Base-by-base conservation (phyloP, 306 rosid species). In the Arachis stenosperma region DNA sequence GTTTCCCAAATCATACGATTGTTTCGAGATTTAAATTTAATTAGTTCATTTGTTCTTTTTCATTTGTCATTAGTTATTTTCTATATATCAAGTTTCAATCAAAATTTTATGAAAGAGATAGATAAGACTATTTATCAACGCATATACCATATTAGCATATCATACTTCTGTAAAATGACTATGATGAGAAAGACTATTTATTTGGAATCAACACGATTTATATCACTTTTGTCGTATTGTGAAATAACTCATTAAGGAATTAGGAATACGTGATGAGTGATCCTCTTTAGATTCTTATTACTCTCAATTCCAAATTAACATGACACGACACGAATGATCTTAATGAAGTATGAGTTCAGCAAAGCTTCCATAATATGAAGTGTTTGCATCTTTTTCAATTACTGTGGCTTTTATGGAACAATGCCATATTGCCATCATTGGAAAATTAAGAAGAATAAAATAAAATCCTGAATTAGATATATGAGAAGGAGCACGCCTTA, bases 401-500 rank as follows among this genome's bases (percentile, higher is more conserved):
- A 63, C 27, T 51, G 46, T 40, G 36, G 30, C 33, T n/a, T 17
- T 5, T 8, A 52, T 52, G 15, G 15, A 14, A 5, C 8, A 5
- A 7, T 52, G 8, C 57, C 57, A 52, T 14, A 5, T 3, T 52
- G 8, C 57, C 57, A 52, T 14, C 29, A n/a, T 1, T n/a, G 57
- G 57, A 6, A 6, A 6, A 13, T 6, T 11, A 15, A 44, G 6
- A 46, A 5, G 37, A 33, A 33, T 33, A 33, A 33, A 33, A 33
- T 4, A 33, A 6, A 4, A 13, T 5, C 46, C 46, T 10, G 47
- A 33, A 60, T 33, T 50, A 61, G 41, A 61, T 43, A 39, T 61
- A 39, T 61, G 62, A 62, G 40, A 62, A 51, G 33, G 42, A 11
- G 48, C 43, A 51, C 53, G 29, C 33, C 77, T 73, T 73, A 61